These are phyloP conservation scores for Kalmanozyma brasiliensis DNA, from an alignment of 1,284 basidiomycete genomes.

Conservation along the genomic window DNA sequence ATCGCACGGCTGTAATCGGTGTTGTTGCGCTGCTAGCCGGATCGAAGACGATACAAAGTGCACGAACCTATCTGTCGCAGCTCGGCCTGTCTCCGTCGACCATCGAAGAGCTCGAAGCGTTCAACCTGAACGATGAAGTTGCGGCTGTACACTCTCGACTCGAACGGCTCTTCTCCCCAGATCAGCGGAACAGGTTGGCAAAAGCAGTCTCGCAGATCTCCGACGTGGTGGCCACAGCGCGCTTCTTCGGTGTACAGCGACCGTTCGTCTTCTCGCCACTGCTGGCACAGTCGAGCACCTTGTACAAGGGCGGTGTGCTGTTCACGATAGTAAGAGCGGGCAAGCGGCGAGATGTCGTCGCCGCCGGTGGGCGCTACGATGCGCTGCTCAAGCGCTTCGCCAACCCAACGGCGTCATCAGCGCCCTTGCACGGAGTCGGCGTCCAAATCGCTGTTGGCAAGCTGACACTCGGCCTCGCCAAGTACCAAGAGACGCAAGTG, in stretches of 20 bases:
- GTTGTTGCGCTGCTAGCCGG: constrained; percentile 46
- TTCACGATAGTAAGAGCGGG: constrained; percentile 77
- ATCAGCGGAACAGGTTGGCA: constrained; percentile 56
- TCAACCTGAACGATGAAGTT: constrained; percentile 58
- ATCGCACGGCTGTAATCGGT: constrained; percentile 49
- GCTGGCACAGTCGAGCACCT: constrained; percentile 72
- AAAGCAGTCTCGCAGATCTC: constrained; percentile 73
- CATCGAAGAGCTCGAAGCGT: constrained; percentile 64
- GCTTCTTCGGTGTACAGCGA: constrained; percentile 74
- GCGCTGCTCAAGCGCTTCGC: constrained; percentile 76
- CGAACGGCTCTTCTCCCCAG: constrained; percentile 51
- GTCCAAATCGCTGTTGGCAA: constrained; percentile 83
- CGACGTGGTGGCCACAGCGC: constrained; percentile 75
- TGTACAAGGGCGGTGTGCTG: constrained; percentile 79
- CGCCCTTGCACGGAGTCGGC: constrained; percentile 74
- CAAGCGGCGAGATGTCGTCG: constrained; percentile 79
- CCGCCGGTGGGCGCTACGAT: constrained; percentile 82
- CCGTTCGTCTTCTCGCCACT: constrained; percentile 78
- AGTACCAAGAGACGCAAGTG: constrained; percentile 75
- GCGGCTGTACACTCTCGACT: constrained; percentile 44
- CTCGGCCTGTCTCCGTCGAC: constrained; percentile 56
- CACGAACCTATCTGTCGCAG: constrained; percentile 51
- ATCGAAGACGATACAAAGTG: constrained; percentile 46
- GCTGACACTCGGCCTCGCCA: constrained; percentile 77
- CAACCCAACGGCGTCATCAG: constrained; percentile 68